Evolutionary conservation across 192 early-diverging fungal genomes (phyloP), one percentile per base, ranked within the genome.

Genomic region (Spizellomyces punctatus): DNA sequence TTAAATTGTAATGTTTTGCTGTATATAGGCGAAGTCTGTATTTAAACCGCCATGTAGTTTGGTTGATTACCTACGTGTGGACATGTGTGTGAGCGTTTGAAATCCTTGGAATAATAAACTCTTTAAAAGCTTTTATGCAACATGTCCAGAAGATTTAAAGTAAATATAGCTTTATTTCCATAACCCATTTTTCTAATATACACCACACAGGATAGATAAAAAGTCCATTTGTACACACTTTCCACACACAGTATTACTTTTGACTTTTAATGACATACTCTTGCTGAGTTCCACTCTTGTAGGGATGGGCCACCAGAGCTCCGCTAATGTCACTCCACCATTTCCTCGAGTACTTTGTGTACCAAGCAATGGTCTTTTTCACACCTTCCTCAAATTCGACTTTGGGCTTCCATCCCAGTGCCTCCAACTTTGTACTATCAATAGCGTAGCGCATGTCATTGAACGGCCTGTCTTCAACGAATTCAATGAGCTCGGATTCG

Each of bases 391-490:
- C 80, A 63, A 90, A 94, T 0, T 46, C 21, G 46, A 89, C 83
- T 36, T 67, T 65, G 9, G 90, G 90, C 21, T 66, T 47, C 92
- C 92, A 94, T 17, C 91, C 91, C 0, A 94, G 77, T 44, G 56
- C 63, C n/a, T 82, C 73, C n/a, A 94, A 64, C 76, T 91, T 92
- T 8, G 77, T 69, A 50, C 81, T 85, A 74, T 92, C 90, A 8
- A 94, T 89, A 14, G 90, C 89, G 66, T 94, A 94, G 10, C 91
- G 80, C 57, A 54, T 77, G 73, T 94, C 92, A 63, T 94, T 94
- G 75, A 92, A 92, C 0, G 87, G 84, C 42, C 92, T 76, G 76
- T 94, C 92, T 63, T 88, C 79, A 5, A 92, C 90, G 78, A 87
- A 90, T 46, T 86, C 89, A 43, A 92, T 75, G 69, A 87, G 80